Conservation (phyloP, 495 filamentous ascomycete genomes). For the Penicillium pancosmium region DNA sequence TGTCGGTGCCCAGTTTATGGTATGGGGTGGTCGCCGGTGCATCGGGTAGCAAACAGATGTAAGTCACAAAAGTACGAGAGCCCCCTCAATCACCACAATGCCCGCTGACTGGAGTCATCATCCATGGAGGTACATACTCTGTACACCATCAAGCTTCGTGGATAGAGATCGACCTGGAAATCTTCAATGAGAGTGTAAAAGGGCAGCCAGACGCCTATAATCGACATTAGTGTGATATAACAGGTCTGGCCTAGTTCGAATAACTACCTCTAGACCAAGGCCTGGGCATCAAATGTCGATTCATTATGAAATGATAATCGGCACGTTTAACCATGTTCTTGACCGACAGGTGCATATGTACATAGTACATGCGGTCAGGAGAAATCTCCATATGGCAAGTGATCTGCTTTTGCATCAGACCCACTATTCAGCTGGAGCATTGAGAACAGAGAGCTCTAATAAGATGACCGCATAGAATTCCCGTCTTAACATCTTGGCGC, state of each 20-base stretch:
- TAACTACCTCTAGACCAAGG: no score
- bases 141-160: no score
- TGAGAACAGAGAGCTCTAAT: not conserved
- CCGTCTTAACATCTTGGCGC: not conserved
- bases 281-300: no score
- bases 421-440: slow-evolving; percentile 3
- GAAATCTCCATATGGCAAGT: slow-evolving; percentile 4
- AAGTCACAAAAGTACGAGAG: not conserved
- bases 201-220: no score
- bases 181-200: no score
- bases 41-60: not conserved
- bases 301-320: not conserved
- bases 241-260: no score
- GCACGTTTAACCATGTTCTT: not conserved
- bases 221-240: no score
- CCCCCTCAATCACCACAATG: no score
- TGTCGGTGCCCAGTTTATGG: not conserved
- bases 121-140: no score
- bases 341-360: not conserved
- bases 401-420: not conserved
- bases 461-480: not conserved
- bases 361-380: slow-evolving; percentile 2
- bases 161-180: no score
- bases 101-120: no score
- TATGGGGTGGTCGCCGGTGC: not conserved